phyloP scores from a whole-genome alignment of 2,329 filamentous ascomycete genomes.

The Cadophora gregata region DNA sequence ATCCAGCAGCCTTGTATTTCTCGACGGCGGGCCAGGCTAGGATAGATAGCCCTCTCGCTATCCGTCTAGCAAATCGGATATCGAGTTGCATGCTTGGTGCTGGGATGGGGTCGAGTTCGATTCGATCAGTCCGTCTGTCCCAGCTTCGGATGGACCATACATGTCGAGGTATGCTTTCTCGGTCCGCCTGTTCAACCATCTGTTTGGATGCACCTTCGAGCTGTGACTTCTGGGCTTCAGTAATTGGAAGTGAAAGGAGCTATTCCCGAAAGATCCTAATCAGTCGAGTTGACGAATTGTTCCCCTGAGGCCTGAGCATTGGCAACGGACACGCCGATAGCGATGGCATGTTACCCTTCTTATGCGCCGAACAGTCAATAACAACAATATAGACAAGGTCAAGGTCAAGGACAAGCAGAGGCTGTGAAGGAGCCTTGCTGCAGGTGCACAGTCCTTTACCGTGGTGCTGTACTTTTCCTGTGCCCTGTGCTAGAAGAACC shows the following conservation, averaged over 20 bases:
- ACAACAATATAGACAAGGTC: neutral
- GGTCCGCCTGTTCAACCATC: neutral
- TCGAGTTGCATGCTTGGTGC: neutral
- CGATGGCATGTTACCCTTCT: conserved; percentile 11
- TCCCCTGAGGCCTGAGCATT: neutral
- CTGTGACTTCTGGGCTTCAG: neutral
- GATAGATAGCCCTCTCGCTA: neutral
- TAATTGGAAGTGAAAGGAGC: neutral
- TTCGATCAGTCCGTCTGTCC: conserved; percentile 5
- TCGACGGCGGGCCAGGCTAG: conserved; percentile 1
- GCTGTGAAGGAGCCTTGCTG: neutral
- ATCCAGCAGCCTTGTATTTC: conserved; percentile 1
- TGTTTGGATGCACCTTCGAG: neutral
- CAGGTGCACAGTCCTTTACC: neutral
- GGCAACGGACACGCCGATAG: conserved; percentile 14
- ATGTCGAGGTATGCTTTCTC: neutral
- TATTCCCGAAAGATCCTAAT: neutral
- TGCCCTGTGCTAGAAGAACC: neutral
- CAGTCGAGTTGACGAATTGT: neutral
- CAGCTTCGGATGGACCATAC: neutral
- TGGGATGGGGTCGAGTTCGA: neutral
- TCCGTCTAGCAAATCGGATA: neutral
- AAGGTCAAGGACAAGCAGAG: neutral
- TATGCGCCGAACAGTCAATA: neutral
- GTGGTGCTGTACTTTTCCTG: neutral